phyloP scores from a whole-genome alignment of 2,329 filamentous ascomycete genomes.

The Cytospora schulzeri region DNA sequence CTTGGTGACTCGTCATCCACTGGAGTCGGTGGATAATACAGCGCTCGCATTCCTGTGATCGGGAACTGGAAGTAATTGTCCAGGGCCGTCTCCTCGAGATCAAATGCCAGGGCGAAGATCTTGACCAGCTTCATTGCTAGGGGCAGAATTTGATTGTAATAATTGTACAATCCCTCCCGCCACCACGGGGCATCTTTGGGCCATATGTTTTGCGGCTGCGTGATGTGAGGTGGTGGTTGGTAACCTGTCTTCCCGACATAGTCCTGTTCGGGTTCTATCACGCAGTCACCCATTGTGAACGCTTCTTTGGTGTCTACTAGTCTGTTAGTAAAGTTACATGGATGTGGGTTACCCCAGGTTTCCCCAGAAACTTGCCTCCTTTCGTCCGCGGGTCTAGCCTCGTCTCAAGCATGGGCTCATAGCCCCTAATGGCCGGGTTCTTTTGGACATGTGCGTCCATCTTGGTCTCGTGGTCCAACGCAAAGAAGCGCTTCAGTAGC shows the following conservation, averaged over 20 bases:
- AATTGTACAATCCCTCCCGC: conserved; percentile 38
- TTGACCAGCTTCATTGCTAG: conserved; percentile 38
- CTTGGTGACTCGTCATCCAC: conserved; percentile 31
- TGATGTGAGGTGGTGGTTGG: conserved; percentile 34
- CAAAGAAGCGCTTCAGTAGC: conserved; percentile 37
- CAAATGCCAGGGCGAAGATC: conserved; percentile 43
- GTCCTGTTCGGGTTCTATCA: conserved; percentile 41
- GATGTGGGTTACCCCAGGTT: neutral
- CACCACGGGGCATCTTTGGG: conserved; percentile 37
- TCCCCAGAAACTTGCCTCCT: conserved; percentile 31
- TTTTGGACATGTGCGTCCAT: conserved; percentile 41
- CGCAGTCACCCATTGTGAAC: conserved; percentile 42
- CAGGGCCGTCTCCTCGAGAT: conserved; percentile 42
- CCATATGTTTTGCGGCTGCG: conserved; percentile 40
- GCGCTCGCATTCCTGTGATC: conserved; percentile 44
- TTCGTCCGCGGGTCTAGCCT: conserved; percentile 36
- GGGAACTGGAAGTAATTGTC: conserved; percentile 42
- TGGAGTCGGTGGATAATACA: conserved; percentile 43
- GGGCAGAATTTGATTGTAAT: conserved; percentile 37
- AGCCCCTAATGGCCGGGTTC: conserved; percentile 39
- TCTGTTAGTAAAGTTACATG: neutral
- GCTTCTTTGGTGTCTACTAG: conserved; percentile 37
- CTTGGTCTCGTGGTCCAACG: conserved; percentile 36
- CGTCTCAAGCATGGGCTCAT: conserved; percentile 40
- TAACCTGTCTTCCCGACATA: conserved; percentile 34